These are phyloP conservation scores for Lepidopterella palustris DNA, from an alignment of 495 filamentous ascomycete species.

Conservation along the genomic window DNA sequence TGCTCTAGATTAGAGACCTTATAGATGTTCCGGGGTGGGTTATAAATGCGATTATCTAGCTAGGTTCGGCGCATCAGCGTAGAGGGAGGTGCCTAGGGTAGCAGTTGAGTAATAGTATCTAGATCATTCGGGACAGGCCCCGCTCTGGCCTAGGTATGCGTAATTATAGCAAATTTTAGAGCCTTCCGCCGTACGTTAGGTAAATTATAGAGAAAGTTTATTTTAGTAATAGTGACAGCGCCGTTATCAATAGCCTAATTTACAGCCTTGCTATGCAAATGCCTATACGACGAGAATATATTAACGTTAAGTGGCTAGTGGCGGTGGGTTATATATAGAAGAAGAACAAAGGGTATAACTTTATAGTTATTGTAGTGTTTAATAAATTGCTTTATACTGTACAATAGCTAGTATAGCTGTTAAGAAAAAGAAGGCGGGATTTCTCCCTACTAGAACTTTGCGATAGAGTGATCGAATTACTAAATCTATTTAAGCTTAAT, in stretches of 20 bases:
- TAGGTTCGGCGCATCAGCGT: too few species aligned
- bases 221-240: neutral
- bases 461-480: neutral
- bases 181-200: too few species aligned
- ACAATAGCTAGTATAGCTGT: neutral
- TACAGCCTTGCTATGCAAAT: constrained; percentile 2
- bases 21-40: too few species aligned
- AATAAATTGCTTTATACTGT: neutral
- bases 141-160: too few species aligned
- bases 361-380: neutral
- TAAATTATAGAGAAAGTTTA: too few species aligned
- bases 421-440: neutral
- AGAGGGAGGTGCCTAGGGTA: too few species aligned
- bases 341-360: neutral
- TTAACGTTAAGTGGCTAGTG: constrained; percentile 6
- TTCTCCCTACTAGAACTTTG: neutral
- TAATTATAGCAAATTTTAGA: too few species aligned
- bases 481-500: too few species aligned
- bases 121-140: too few species aligned
- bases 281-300: constrained; percentile 10
- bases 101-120: too few species aligned
- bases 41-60: too few species aligned
- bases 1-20: too few species aligned
- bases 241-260: neutral
- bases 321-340: constrained; percentile 4